Percentiles rank a stretch among this genome's conserved stretches.
Conservation (phyloP, 2,329 filamentous ascomycete genomes). For the Trichoderma polysporum region DNA sequence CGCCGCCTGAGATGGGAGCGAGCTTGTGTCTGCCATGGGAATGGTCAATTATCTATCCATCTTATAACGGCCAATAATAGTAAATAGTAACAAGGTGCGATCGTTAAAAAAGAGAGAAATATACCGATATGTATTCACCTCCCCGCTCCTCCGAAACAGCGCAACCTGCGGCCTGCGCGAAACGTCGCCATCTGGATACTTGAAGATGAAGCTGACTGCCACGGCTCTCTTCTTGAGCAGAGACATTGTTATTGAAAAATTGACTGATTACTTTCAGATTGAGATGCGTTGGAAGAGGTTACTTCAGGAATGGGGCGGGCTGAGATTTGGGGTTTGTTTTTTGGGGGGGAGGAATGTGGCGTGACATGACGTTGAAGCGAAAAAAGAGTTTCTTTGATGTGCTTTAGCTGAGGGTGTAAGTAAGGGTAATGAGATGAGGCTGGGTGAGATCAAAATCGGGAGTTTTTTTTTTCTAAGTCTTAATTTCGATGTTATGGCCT, state of each 20-base stretch:
- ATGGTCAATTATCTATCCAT: too few relatives aligned
- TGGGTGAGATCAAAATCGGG: too few relatives aligned
- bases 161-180: slow-evolving; percentile 50
- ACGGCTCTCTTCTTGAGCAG: slow-evolving; percentile 38
- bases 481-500: too few relatives aligned
- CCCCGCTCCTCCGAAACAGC: slow-evolving; percentile 60
- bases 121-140: slow-evolving; percentile 61
- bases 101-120: neutral
- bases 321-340: neutral
- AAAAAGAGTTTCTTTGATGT: too few relatives aligned
- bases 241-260: slow-evolving; percentile 25
- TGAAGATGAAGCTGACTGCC: slow-evolving; percentile 53
- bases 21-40: slow-evolving; percentile 47
- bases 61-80: too few relatives aligned
- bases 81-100: neutral
- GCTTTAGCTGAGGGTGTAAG: too few relatives aligned
- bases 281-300: neutral
- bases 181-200: slow-evolving; percentile 38
- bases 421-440: too few relatives aligned
- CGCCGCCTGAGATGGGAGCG: slow-evolving; percentile 61
- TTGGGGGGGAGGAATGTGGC: neutral
- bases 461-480: too few relatives aligned
- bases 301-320: neutral
- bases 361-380: slow-evolving; percentile 11
- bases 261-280: neutral